Conservation (phyloP, 2,329 filamentous ascomycete species). For the Epichloe sylvatica region DNA sequence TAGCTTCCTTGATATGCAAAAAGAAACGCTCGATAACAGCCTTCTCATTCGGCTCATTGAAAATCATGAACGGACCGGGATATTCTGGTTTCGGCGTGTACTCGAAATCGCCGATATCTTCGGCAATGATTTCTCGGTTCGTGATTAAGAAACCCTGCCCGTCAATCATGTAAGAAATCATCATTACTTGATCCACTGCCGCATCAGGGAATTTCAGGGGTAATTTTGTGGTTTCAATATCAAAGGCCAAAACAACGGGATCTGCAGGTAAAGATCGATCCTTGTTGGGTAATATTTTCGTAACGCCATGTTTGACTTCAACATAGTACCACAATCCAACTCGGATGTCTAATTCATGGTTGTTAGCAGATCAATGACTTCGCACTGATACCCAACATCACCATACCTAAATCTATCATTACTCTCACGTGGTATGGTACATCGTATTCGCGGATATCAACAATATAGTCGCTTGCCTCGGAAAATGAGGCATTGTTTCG, state of each 20-base stretch:
- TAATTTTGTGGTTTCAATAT: slow-evolving; percentile 95
- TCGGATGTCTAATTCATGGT: slow-evolving; percentile 55
- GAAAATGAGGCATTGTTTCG: slow-evolving; percentile 60
- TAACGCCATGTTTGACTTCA: slow-evolving; percentile 80
- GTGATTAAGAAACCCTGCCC: slow-evolving; percentile 96
- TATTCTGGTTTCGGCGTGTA: slow-evolving; percentile 98
- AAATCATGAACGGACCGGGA: slow-evolving; percentile 88
- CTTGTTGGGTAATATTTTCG: slow-evolving; percentile 72
- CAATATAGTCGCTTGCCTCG: slow-evolving; percentile 91
- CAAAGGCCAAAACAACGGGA: slow-evolving; percentile 95
- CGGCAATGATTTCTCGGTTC: slow-evolving; percentile 92
- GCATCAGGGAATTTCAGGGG: slow-evolving; percentile 96
- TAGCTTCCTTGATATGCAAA: slow-evolving; percentile 83
- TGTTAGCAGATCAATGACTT: slow-evolving; percentile 12
- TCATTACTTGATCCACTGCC: slow-evolving; percentile 94
- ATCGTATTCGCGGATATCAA: slow-evolving; percentile 98
- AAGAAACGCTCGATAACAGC: slow-evolving; percentile 83
- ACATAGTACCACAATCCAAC: slow-evolving; percentile 96
- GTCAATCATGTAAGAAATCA: slow-evolving; percentile 99
- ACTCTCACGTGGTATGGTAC: slow-evolving; percentile 98
- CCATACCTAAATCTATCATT: slow-evolving; percentile 76
- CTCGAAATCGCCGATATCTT: slow-evolving; percentile 95
- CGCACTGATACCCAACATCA: slow-evolving; percentile 4
- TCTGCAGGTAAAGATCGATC: slow-evolving; percentile 83
- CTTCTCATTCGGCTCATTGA: slow-evolving; percentile 94